Percentiles rank a stretch among this genome's conserved stretches.
These are phyloP conservation scores for Malassezia restricta DNA, from an alignment of 1,284 basidiomycete species.

Conservation along the genomic window DNA sequence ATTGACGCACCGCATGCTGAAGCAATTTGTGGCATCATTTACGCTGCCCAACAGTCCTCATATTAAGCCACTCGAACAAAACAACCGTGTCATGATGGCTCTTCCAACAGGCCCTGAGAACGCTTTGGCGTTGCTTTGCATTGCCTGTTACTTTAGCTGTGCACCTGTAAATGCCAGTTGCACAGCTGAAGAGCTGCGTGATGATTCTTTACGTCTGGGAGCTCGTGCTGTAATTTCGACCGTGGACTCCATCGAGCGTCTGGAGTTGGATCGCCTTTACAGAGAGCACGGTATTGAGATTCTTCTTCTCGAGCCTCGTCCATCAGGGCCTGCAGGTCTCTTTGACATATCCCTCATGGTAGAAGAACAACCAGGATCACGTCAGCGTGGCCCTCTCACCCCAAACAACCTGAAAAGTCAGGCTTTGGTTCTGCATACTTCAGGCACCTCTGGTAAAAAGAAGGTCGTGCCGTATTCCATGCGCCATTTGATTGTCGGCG, in stretches of 20 bases:
- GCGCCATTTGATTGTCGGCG: slow-evolving; percentile 44
- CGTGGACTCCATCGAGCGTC: slow-evolving; percentile 34
- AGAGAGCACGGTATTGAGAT: slow-evolving; percentile 42
- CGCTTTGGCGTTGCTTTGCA: slow-evolving; percentile 36
- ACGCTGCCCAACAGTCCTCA: slow-evolving; percentile 25
- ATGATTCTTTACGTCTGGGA: slow-evolving; percentile 42
- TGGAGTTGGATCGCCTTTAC: slow-evolving; percentile 28
- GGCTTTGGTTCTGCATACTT: slow-evolving; percentile 43
- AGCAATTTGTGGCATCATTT: slow-evolving; percentile 35
- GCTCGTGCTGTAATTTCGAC: slow-evolving; percentile 43
- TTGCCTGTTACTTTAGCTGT: slow-evolving; percentile 43
- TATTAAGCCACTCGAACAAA: slow-evolving; percentile 25
- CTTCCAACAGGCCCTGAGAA: slow-evolving; percentile 44
- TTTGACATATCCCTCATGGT: slow-evolving; percentile 39
- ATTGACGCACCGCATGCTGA: slow-evolving; percentile 38
- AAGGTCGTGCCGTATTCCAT: slow-evolving; percentile 45
- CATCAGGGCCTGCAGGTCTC: slow-evolving; percentile 35
- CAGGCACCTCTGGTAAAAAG: slow-evolving; percentile 45
- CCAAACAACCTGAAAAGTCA: slow-evolving; percentile 39
- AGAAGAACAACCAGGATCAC: slow-evolving; percentile 15
- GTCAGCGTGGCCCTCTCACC: slow-evolving; percentile 24
- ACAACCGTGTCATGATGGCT: slow-evolving; percentile 46
- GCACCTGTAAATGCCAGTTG: slow-evolving; percentile 44
- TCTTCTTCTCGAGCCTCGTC: slow-evolving; percentile 37
- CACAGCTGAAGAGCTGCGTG: slow-evolving; percentile 42